Conservation (phyloP, 129 eudicot species). For the Escallonia rubra region DNA sequence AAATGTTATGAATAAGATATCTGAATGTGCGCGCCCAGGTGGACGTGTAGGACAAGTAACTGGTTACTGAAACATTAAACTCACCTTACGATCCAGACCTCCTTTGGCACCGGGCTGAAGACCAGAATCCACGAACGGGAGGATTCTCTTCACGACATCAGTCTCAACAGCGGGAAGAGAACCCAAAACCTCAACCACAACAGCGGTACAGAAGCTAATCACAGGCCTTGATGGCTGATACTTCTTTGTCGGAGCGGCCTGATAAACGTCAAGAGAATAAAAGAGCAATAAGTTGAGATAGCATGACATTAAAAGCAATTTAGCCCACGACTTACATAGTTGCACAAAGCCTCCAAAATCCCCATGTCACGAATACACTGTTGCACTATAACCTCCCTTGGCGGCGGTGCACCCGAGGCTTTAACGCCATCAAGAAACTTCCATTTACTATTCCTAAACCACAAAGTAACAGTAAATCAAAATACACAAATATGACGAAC, state of each 20-base stretch:
- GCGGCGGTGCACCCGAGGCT: conserved; percentile 77
- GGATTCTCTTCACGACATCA: conserved; percentile 67
- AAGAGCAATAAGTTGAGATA: background rate
- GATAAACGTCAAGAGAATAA: background rate
- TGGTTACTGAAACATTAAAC: background rate
- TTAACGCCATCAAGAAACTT: conserved; percentile 91
- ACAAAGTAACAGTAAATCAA: conserved; percentile 10
- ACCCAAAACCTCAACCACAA: conserved; percentile 73
- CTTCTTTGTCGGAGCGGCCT: conserved; percentile 72
- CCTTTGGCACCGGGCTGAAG: conserved; percentile 50
- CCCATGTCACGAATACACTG: conserved; percentile 78
- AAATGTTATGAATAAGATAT: no score
- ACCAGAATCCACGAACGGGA: conserved; percentile 68
- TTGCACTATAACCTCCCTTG: conserved; percentile 84
- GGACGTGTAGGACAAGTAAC: no score
- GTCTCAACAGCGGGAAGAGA: conserved; percentile 40
- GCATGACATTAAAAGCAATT: no score
- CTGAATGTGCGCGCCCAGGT: no score
- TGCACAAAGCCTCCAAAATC: conserved; percentile 72
- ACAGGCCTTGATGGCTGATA: conserved; percentile 59
- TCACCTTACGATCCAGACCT: conserved; percentile 68
- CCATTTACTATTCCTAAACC: conserved; percentile 66
- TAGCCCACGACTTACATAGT: conserved; percentile 42
- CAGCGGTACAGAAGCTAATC: conserved; percentile 79
- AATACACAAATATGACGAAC: background rate